Conservation (phyloP, 306 rosid species). For the Castanopsis chinensis region DNA sequence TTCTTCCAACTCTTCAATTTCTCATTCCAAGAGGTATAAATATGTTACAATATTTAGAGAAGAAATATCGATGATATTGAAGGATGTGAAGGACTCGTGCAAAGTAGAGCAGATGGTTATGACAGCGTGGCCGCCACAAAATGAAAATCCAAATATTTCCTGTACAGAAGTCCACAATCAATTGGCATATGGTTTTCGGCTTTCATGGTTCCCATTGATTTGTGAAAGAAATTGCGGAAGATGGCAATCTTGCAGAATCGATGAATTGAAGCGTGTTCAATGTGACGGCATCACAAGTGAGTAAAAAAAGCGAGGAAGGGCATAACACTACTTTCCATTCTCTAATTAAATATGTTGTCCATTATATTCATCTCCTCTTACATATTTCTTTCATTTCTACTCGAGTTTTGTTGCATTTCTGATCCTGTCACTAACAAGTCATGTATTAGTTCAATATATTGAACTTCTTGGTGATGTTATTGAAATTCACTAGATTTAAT, state of each 20-base stretch:
- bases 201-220: neutral
- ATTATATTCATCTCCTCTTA: neutral
- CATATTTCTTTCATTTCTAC: too few relatives aligned
- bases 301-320: neutral
- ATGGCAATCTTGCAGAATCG: rapidly evolving
- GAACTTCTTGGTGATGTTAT: too few relatives aligned
- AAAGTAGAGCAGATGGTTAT: neutral
- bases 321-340: neutral
- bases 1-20: neutral
- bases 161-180: neutral
- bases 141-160: neutral
- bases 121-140: neutral
- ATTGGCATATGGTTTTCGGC: neutral
- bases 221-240: neutral
- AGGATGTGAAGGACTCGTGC: neutral
- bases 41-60: neutral
- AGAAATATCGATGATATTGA: too few relatives aligned
- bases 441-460: too few relatives aligned
- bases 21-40: neutral
- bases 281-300: rapidly evolving
- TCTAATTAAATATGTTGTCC: neutral
- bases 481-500: too few relatives aligned
- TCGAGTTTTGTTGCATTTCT: too few relatives aligned
- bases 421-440: too few relatives aligned
- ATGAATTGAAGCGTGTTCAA: neutral